phyloP scores from a whole-genome alignment of 2,329 filamentous ascomycete genomes.

The Coniochaeta prunicola region DNA sequence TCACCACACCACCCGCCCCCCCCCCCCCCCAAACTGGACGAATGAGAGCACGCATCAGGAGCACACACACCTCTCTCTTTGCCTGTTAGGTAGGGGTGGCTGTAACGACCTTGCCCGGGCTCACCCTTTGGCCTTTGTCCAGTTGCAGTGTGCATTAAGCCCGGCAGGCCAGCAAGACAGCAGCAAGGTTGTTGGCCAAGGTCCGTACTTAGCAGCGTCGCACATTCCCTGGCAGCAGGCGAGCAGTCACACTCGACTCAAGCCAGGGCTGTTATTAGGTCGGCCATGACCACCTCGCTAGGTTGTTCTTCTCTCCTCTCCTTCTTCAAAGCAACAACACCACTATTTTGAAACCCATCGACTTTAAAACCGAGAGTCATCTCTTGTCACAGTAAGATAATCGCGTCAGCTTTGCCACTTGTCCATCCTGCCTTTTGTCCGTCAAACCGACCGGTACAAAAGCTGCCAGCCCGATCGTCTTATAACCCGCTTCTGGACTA shows the following conservation, averaged over 20 bases:
- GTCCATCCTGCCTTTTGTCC: slow-evolving; percentile 24
- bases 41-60: background rate
- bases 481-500: slow-evolving; percentile 13
- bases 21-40: no score
- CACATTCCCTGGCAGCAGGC: background rate
- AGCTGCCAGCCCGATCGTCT: slow-evolving; percentile 7
- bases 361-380: slow-evolving; percentile 44
- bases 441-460: slow-evolving; percentile 14
- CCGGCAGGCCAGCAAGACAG: background rate
- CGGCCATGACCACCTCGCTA: slow-evolving; percentile 12
- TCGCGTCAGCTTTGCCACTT: slow-evolving; percentile 46
- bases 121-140: background rate
- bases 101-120: background rate
- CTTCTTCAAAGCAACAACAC: slow-evolving; percentile 43
- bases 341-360: slow-evolving; percentile 27
- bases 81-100: background rate
- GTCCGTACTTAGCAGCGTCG: background rate
- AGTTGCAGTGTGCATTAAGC: background rate
- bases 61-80: background rate
- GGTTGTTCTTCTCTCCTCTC: slow-evolving; percentile 26
- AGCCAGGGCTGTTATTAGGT: slow-evolving; percentile 15
- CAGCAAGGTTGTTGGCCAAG: background rate
- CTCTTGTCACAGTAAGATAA: slow-evolving; percentile 54
- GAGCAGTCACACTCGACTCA: background rate
- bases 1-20: background rate